Conservation (phyloP, 257 asterid genomes). For the Lycium ferocissimum region DNA sequence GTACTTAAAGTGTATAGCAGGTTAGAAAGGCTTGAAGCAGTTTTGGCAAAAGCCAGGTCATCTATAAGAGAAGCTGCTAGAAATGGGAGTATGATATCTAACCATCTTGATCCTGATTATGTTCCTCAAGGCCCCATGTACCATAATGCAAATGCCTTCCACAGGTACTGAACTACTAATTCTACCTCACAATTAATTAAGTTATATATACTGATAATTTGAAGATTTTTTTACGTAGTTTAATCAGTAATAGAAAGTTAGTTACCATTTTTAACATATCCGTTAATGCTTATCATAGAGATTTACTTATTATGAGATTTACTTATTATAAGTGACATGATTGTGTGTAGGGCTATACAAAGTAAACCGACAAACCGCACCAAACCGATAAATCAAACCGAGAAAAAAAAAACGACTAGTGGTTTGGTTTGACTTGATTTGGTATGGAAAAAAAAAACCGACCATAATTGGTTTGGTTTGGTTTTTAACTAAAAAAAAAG, state of each 20-base stretch:
- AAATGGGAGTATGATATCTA: conserved; percentile 45
- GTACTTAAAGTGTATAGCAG: conserved; percentile 29
- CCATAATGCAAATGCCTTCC: conserved; percentile 52
- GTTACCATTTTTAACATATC: background rate
- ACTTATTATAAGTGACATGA: background rate
- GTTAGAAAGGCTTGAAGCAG: conserved; percentile 45
- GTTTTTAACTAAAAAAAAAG: too few species aligned
- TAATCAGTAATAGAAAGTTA: background rate
- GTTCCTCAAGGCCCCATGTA: conserved; percentile 50
- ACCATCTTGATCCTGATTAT: conserved; percentile 44
- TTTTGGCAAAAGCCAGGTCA: conserved; percentile 42
- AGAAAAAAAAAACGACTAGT: too few species aligned
- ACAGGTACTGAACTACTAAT: conserved; percentile 34
- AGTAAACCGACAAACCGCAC: too few species aligned
- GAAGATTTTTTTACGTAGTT: background rate
- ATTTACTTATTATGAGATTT: background rate
- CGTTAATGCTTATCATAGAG: background rate
- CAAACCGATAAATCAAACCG: too few species aligned
- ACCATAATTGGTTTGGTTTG: too few species aligned
- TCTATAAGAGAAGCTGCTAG: conserved; percentile 46
- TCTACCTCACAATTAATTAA: background rate
- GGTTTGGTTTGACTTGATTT: too few species aligned
- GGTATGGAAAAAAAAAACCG: too few species aligned
- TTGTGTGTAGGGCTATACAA: too few species aligned
- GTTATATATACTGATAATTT: background rate